A percentile compares a stretch with the other conserved stretches of the same genome.
Conservation (phyloP, 306 rosid genomes). For the Inga laurina region DNA sequence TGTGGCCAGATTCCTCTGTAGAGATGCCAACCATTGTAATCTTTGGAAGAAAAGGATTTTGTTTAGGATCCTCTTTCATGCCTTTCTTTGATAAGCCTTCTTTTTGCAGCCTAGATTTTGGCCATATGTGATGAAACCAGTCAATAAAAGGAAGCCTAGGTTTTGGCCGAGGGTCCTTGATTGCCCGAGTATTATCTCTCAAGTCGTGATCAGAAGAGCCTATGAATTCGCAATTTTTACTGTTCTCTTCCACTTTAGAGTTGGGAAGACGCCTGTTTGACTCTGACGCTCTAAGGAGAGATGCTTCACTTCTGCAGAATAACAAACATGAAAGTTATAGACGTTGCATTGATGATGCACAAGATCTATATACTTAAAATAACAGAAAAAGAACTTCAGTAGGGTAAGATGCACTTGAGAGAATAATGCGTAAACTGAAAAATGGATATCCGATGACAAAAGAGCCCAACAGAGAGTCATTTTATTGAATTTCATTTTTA, state of each 20-base stretch:
- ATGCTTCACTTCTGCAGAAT: constrained; percentile 80
- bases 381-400: neutral
- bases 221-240: constrained; percentile 35
- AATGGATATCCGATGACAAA: neutral
- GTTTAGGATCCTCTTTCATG: constrained; percentile 40
- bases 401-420: neutral
- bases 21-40: constrained; percentile 95
- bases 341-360: neutral
- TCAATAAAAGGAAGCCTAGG: constrained; percentile 53
- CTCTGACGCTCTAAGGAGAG: constrained; percentile 62
- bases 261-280: constrained; percentile 43
- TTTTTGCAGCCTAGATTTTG: constrained; percentile 40
- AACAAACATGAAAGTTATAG: constrained; percentile 26
- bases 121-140: constrained; percentile 53
- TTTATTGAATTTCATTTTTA: neutral
- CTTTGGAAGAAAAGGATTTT: constrained; percentile 75
- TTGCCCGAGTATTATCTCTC: constrained; percentile 37
- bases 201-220: constrained; percentile 39
- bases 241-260: constrained; percentile 37
- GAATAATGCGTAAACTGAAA: neutral
- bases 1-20: constrained; percentile 72
- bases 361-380: neutral
- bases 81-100: constrained; percentile 40
- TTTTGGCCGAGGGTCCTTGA: constrained; percentile 36
- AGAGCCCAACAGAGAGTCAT: neutral